Evolutionary conservation across 2,329 filamentous ascomycete genomes (phyloP).

Genomic region (Aspergillus quadricinctus): DNA sequence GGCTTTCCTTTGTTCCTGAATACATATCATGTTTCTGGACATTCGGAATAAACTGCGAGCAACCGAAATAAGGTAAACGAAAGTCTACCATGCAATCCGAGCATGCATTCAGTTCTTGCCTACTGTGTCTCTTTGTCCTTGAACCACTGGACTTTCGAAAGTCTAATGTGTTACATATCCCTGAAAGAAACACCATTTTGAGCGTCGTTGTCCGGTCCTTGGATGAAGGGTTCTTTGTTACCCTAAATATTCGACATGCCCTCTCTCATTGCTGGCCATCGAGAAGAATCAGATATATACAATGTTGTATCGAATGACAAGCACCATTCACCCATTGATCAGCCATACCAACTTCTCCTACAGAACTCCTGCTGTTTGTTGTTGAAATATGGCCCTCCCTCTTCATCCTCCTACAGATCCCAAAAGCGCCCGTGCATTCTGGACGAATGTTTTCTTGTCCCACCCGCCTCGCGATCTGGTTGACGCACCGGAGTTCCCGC

Average conservation of each 20-base stretch:
- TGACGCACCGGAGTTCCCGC: conserved; percentile 16
- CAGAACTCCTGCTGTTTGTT: background rate
- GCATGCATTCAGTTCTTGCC: background rate
- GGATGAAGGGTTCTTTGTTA: background rate
- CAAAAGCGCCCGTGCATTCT: background rate
- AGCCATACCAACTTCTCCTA: background rate
- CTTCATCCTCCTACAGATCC: background rate
- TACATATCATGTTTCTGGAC: background rate
- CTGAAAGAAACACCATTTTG: background rate
- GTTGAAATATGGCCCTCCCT: background rate
- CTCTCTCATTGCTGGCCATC: background rate
- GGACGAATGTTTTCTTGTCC: background rate
- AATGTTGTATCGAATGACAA: background rate
- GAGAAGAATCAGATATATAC: background rate
- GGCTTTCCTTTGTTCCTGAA: background rate
- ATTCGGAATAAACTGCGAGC: background rate
- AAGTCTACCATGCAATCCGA: background rate
- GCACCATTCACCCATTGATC: background rate
- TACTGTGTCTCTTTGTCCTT: background rate
- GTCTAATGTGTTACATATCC: background rate
- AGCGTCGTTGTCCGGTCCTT: background rate
- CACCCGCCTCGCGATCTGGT: background rate
- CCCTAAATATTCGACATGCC: background rate
- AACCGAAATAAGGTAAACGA: background rate
- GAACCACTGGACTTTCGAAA: background rate